Base-by-base conservation (phyloP, 768 basidiomycete genomes). In the Mycena sanguinolenta region DNA sequence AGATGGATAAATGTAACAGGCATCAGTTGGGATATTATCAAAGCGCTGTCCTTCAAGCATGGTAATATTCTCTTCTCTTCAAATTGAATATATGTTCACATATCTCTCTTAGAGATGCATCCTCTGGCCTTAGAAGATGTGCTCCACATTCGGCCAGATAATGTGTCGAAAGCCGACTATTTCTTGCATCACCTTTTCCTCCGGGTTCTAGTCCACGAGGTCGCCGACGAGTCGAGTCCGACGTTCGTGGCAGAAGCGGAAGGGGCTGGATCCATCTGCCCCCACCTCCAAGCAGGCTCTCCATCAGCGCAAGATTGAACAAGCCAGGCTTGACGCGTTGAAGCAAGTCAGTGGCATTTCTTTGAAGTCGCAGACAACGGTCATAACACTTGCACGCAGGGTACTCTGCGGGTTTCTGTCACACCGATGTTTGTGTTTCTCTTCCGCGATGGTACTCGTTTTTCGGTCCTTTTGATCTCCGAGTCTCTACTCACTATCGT, bases 391-490 rank as follows among this genome's bases (percentile, higher is more conserved):
- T 42, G 63, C 77, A 0, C 49, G 68, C n/a, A 49, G 77, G 84
- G 23, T 67, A 75, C 53, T 75, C 75, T 92, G 12, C 80, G 84
- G 42, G 86, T 92, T 19, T 82, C 82, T 63, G 83, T 90, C 55
- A 83, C 87, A 54, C 89, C 92, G 13, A 79, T 92, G 77, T 91
- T 86, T 75, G 86, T 92, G 44, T 92, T 92, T 78, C 82, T 93
- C 36, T 83, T 89, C 68, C 84, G 87, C 54, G 88, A 92, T 74
- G 91, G 85, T 82, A 67, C n/a, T 53, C 71, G 53, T n/a, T 50
- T 32, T 39, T 59, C 53, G 38, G 6, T 10, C 16, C n/a, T 65
- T 14, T 72, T 39, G 23, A 25, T 19, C 50, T 19, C 58, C 64
- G n/a, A n/a, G 64, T 32, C 59, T 38, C 17, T 12, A 19, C n/a